These are phyloP conservation scores for Micractinium sp. DNA, from an alignment of 139 green algal species.

Conservation along the genomic window DNA sequence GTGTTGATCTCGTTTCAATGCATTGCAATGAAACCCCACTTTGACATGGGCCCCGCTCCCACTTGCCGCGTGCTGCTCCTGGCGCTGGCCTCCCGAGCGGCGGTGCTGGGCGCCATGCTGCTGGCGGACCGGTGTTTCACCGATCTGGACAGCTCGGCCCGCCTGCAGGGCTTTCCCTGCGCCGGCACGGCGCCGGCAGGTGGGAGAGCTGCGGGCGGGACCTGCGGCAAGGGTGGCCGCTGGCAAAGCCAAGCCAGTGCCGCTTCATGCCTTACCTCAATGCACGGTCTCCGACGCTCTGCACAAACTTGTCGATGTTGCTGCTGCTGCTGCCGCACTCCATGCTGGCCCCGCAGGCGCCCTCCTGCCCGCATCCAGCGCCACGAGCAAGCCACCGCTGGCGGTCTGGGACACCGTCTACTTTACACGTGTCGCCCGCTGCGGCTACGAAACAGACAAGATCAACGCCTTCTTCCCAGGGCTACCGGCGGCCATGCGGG, in stretches of 20 bases:
- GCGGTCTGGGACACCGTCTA: slow-evolving; percentile 89
- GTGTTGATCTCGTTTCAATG: no score
- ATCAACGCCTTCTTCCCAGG: slow-evolving; percentile 92
- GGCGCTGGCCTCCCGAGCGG: slow-evolving; percentile 28
- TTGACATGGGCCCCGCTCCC: not conserved
- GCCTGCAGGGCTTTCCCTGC: slow-evolving; percentile 40
- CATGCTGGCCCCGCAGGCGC: no score
- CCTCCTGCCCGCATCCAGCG: no score
- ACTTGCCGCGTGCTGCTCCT: slow-evolving; percentile 30
- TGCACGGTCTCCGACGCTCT: no score
- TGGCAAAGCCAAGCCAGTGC: not conserved
- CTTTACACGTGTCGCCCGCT: slow-evolving; percentile 74
- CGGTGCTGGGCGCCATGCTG: slow-evolving; percentile 30
- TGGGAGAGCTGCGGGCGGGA: not conserved
- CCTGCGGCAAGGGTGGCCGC: not conserved
- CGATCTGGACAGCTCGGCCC: slow-evolving; percentile 43
- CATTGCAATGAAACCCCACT: no score
- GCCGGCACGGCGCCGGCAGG: not conserved
- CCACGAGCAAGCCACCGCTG: slow-evolving; percentile 1
- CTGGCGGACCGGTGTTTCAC: slow-evolving; percentile 19
- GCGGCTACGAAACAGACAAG: slow-evolving; percentile 93
- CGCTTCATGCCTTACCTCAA: no score
- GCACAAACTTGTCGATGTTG: no score
- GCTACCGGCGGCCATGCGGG: slow-evolving; percentile 62
- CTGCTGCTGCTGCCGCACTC: no score